Evolutionary conservation across 371 early-diverging fungal species (phyloP), one percentile per base, ranked within the genome.

Genomic region (Mortierella sp.): DNA sequence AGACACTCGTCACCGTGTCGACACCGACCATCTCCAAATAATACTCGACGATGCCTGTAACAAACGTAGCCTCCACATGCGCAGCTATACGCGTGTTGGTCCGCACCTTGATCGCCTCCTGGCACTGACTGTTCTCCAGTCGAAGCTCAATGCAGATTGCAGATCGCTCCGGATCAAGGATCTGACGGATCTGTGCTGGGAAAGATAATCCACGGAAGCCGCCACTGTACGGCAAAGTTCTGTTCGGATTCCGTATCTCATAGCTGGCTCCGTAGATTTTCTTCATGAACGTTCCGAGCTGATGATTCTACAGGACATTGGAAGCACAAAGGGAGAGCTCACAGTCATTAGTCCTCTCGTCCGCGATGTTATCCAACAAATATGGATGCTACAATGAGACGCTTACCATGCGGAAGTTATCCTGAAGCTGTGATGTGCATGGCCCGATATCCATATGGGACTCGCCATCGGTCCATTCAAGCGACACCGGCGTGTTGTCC

Each of bases 391-490:
- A 30, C 11, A 37, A 60, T 0, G 56, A 41, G 27, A 48, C 19
- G 32, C 50, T 46, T 76, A 86, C 87, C 88, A 87, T 87, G 31
- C 88, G 72, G 76, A 86, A 87, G 67, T 87, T 87, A 24, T 87
- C 88, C 56, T 82, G 80, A 2, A 87, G 79, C 51, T 87, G 86
- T 9, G 83, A 79, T 3, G 86, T 87, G 49, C 81, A 82, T 3
- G 85, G 88, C 4, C 86, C 86, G 60, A 85, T 81, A 42, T 85
- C 84, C 64, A 78, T 72, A 30, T 46, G 60, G 31, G 72, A 56
- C 12, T 70, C 78, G 28, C 79, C 78, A 37, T 79, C 68, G 23
- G 82, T 57, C 43, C 83, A 58, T 28, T 72, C 70, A 8, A 67
- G 47, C 26, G 83, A 76, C n/a, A 83, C 78, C 5, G 70, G 61